Base-by-base conservation (phyloP, 2,329 filamentous ascomycete genomes). In the Pseudocercospora crystallina region DNA sequence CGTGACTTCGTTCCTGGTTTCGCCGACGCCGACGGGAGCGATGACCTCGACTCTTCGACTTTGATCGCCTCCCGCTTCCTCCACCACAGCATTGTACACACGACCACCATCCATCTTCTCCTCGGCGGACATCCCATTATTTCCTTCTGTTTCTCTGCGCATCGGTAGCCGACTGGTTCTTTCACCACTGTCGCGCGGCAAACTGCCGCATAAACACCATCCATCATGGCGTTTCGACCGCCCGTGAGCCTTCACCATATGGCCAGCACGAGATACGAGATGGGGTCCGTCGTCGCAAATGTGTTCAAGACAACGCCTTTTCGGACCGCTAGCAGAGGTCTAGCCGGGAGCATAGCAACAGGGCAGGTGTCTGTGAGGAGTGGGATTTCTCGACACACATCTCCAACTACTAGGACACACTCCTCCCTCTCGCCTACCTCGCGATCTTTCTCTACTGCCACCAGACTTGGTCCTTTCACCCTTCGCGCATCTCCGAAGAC, bases 151-250 rank as follows among this genome's bases (percentile, higher is more conserved):
- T 20, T 40, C 45, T 35, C 10, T 42, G 29, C 31, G 38, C 20
- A 35, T 3, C 20, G 13, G 12, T n/a, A 14, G 29, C 35, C 30
- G 42, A 38, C 37, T 49, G 50, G 45, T 43, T 20, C 38, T 43
- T 26, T 32, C 41, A 32, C 14, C 9, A 31, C 32, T 34, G 35
- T 20, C 40, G 45, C 36, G 50, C 50, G 50, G 50, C 50, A 32
- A 32, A 36, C 41, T 43, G 50, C 45, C 50, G 33, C 31, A 43
- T 17, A 15, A 46, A 33, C 17, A 14, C 33, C 26, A 37, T 15
- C 37, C 41, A 73, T 53, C 63, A 80, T 80, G 78, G 76, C 77
- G 65, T 77, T 79, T 61, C 75, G 77, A 65, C 69, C 73, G 60
- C 71, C 76, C 57, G 66, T 75, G 60, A 70, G 70, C 56, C 64